Evolutionary conservation across 192 early-diverging fungal species (phyloP), one percentile per base, ranked within the genome.

Genomic region (Backusella psychrophila): DNA sequence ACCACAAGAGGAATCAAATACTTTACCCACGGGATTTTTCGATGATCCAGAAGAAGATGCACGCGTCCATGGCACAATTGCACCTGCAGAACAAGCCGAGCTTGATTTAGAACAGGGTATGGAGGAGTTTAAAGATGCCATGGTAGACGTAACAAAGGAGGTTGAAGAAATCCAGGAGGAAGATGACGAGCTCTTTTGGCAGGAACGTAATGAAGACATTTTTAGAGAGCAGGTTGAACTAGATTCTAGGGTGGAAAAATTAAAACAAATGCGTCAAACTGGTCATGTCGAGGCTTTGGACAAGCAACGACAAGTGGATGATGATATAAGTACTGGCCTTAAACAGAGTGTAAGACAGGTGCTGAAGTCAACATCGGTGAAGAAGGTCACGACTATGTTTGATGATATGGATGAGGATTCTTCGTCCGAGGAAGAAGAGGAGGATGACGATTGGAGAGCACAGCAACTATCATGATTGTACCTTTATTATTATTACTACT

Each of bases 11-110:
- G 21, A 44, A 14, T 31, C 35, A 4, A 44, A 33, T 36, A 33
- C 65, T 11, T 42, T 88, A 23, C 87, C 87, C n/a, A 72, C 81
- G 35, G 87, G 87, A n/a, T 88, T 88, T 65, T 88, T 88, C 75
- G 87, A 88, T 72, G 82, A 86, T 66, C 81, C 85, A 19, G 82
- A 83, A 39, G 75, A 83, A 71, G 87, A 86, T 52, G 85, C 87
- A 4, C 77, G 80, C 23, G 72, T 80, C n/a, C 78, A 84, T 26
- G 77, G 80, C 12, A 36, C 52, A 6, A 59, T 73, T 9, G 68
- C 73, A 41, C 78, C 78, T n/a, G 70, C 53, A 21, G 74, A 68
- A 44, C 69, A 76, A 31, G 19, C 38, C 11, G 70, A 83, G 39
- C 71, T 49, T 21, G 56, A 67, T n/a, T 49, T 83, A 0, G 79